A percentile compares a stretch with the other conserved stretches of the same genome.
phyloP scores from a whole-genome alignment of 176 grass and related monocot genomes.

The Aegilops longissima region DNA sequence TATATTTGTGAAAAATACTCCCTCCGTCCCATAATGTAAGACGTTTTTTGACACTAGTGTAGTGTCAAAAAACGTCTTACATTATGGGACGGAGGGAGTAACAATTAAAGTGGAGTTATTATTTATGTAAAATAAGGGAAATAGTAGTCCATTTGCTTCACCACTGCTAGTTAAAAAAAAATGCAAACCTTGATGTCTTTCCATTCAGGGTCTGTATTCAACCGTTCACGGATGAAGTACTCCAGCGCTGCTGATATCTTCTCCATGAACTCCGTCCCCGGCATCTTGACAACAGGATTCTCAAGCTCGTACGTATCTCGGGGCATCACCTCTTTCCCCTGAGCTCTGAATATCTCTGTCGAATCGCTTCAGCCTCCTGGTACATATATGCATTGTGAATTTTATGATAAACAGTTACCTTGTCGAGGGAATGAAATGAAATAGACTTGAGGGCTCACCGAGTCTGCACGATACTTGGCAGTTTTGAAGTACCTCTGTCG shows the following conservation, averaged over 20 bases:
- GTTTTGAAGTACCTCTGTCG: background rate
- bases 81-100: background rate
- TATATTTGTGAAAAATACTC: background rate
- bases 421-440: background rate
- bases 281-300: background rate
- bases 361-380: background rate
- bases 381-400: background rate
- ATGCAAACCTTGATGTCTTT: slow-evolving; percentile 10
- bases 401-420: background rate
- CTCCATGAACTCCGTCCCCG: background rate
- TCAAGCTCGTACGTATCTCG: background rate
- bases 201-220: background rate
- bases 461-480: no score
- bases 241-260: background rate
- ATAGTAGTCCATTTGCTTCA: background rate
- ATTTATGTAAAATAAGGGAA: background rate
- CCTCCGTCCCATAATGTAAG: no score
- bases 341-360: background rate
- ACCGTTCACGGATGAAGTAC: background rate
- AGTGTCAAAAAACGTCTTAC: no score
- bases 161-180: background rate
- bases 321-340: background rate
- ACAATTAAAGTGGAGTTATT: background rate
- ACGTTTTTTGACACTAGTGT: no score
- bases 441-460: no score